These are phyloP conservation scores for Aspergillus bertholletiae DNA, from an alignment of 495 filamentous ascomycete genomes.

Conservation along the genomic window DNA sequence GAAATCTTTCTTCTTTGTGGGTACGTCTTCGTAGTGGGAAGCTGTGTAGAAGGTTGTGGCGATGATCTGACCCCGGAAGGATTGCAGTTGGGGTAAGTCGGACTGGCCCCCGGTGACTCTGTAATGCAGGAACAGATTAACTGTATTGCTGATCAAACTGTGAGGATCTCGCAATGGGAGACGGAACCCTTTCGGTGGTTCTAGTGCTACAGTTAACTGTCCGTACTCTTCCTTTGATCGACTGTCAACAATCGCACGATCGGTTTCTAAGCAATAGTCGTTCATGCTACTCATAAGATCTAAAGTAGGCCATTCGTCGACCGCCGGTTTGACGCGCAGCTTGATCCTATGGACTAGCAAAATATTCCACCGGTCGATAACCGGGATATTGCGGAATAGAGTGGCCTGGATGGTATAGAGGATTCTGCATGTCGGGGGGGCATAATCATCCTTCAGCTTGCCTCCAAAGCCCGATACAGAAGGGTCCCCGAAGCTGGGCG, in stretches of 20 bases:
- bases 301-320: conserved; percentile 63
- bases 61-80: conserved; percentile 7
- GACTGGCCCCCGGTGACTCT: not conserved
- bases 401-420: conserved; percentile 59
- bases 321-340: conserved; percentile 62
- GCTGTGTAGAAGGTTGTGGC: conserved; percentile 15
- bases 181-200: conserved; percentile 59
- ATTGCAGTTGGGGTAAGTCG: conserved; percentile 6
- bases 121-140: conserved; percentile 8
- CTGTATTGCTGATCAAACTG: conserved; percentile 7
- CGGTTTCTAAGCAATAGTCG: conserved; percentile 58
- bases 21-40: not conserved
- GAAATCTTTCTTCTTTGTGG: conserved; percentile 9
- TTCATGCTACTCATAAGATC: conserved; percentile 46
- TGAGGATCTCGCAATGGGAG: conserved; percentile 35
- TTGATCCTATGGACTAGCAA: conserved; percentile 32
- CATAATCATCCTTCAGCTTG: conserved; percentile 56
- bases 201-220: conserved; percentile 54
- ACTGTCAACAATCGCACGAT: conserved; percentile 41
- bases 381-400: conserved; percentile 43
- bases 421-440: conserved; percentile 64
- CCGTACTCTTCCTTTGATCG: conserved; percentile 57
- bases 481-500: conserved; percentile 62
- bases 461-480: conserved; percentile 28
- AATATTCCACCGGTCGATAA: conserved; percentile 36